phyloP scores from a whole-genome alignment of 2,329 filamentous ascomycete species.

The Myriosclerotinia scirpicola region DNA sequence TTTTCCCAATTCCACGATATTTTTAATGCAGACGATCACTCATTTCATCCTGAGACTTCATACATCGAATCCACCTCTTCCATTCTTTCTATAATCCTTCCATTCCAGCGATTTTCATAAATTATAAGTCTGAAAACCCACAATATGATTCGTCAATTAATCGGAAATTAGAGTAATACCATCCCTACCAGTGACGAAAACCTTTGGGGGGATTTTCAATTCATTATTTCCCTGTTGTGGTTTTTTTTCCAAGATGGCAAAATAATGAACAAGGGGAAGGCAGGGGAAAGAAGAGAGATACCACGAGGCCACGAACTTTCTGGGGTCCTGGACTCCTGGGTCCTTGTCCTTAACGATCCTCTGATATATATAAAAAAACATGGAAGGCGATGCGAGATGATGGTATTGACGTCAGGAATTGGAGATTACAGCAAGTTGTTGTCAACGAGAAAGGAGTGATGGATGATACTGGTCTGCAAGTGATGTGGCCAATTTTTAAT shows the following conservation, averaged over 20 bases:
- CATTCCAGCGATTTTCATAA: background rate
- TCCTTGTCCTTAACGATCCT: background rate
- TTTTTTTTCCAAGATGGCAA: constrained; percentile 13
- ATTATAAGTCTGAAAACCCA: background rate
- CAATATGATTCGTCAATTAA: constrained; percentile 13
- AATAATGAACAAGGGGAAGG: background rate
- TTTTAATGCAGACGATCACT: background rate
- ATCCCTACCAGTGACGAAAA: constrained; percentile 12
- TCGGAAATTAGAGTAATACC: constrained; percentile 11
- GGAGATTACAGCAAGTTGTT: background rate
- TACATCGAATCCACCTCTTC: background rate
- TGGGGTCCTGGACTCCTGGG: background rate
- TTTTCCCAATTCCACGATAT: background rate
- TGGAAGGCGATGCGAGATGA: background rate
- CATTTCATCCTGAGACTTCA: constrained; percentile 7
- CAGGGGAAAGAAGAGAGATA: background rate
- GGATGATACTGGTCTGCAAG: constrained; percentile 2
- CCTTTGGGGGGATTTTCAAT: background rate
- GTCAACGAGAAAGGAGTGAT: background rate
- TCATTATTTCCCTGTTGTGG: background rate
- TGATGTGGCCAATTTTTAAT: background rate
- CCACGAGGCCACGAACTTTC: background rate
- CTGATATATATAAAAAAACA: background rate
- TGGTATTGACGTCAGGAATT: constrained; percentile 5
- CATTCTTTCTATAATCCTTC: background rate